These are phyloP conservation scores for Trichaptum fuscoviolaceum DNA, from an alignment of 768 basidiomycete species.

Conservation along the genomic window DNA sequence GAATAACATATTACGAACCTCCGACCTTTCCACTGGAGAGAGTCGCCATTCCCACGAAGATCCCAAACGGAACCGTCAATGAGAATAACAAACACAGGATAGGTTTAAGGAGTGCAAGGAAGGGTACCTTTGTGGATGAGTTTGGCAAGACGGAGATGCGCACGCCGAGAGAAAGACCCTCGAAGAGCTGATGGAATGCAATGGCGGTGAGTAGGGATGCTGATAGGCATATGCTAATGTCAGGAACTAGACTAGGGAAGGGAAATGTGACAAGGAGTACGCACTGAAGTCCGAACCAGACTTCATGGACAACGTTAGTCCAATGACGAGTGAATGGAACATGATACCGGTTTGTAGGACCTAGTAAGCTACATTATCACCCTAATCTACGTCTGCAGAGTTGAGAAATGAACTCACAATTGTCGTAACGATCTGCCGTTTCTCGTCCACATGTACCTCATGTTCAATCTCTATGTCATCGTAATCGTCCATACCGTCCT, in stretches of 20 bases:
- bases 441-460: constrained; percentile 38
- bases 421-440: constrained; percentile 68
- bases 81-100: constrained; percentile 61
- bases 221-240: constrained; percentile 20
- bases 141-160: constrained; percentile 67
- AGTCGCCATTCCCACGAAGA: constrained; percentile 49
- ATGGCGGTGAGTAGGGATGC: constrained; percentile 72
- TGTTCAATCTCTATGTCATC: constrained; percentile 12
- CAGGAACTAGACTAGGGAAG: constrained; percentile 4
- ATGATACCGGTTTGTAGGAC: constrained; percentile 81
- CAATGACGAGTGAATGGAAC: constrained; percentile 79
- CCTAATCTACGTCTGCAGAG: background rate
- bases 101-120: constrained; percentile 37
- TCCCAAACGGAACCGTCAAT: constrained; percentile 67
- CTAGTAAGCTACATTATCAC: constrained; percentile 28
- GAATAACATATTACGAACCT: constrained; percentile 19
- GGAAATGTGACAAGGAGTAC: constrained; percentile 21
- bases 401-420: constrained; percentile 40
- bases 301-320: constrained; percentile 68
- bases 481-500: constrained; percentile 1
- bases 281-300: constrained; percentile 65
- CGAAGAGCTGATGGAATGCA: constrained; percentile 79
- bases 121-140: constrained; percentile 14
- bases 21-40: constrained; percentile 32
- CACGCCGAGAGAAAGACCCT: constrained; percentile 78